A percentile compares a stretch with the other conserved stretches of the same genome.
Evolutionary conservation across 441 rosid species (phyloP).

Genomic region (Adansonia gregorii): DNA sequence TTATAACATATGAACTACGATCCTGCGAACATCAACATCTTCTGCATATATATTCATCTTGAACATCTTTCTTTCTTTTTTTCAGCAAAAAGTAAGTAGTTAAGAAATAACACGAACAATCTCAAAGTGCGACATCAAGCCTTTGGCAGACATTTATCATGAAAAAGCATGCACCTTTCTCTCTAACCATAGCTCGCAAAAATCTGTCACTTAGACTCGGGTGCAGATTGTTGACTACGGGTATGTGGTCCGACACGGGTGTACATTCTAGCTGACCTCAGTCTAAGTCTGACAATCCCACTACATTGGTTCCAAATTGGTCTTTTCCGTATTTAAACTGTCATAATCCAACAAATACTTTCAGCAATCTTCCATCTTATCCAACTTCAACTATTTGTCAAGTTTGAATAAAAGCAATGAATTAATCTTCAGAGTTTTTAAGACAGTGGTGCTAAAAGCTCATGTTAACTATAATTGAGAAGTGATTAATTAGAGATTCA

Average conservation of each 20-base stretch:
- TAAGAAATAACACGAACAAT: too few species aligned
- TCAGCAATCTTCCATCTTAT: neutral
- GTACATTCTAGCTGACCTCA: neutral
- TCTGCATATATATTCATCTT: too few species aligned
- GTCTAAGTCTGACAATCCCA: constrained; percentile 10
- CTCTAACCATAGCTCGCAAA: neutral
- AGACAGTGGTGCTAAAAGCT: neutral
- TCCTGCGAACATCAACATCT: too few species aligned
- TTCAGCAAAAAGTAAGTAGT: too few species aligned
- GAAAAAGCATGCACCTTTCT: neutral
- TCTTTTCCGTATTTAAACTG: neutral
- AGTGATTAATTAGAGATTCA: neutral
- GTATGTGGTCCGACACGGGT: too few species aligned
- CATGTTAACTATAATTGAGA: neutral
- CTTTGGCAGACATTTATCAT: neutral
- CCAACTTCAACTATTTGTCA: neutral
- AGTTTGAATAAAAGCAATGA: neutral
- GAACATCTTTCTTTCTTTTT: too few species aligned
- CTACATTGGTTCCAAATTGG: neutral
- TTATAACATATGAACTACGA: neutral
- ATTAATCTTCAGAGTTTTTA: neutral
- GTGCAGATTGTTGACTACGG: too few species aligned
- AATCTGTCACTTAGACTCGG: too few species aligned
- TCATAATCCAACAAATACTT: neutral
- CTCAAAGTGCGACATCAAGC: neutral